These are phyloP conservation scores for Mallotus japonicus DNA, from an alignment of 441 rosid genomes.

Conservation along the genomic window DNA sequence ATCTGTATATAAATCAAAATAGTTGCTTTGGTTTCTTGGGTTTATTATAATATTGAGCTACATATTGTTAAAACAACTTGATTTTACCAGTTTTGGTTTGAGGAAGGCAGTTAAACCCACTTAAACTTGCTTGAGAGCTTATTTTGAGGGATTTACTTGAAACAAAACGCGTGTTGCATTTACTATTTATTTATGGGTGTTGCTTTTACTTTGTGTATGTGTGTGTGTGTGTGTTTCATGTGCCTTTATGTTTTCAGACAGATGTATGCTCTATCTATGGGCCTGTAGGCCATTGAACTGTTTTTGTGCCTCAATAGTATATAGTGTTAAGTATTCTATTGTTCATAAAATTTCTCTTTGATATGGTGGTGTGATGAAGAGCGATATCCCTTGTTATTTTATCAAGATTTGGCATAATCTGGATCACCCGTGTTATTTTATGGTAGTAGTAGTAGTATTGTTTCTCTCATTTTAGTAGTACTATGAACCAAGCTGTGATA, in stretches of 20 bases:
- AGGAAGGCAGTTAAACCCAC: not conserved
- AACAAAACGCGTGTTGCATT: not conserved
- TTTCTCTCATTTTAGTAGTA: not conserved
- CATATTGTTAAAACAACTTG: not conserved
- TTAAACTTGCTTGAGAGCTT: conserved; percentile 1
- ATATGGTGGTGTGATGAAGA: not conserved
- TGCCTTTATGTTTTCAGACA: not conserved
- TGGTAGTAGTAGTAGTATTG: not conserved
- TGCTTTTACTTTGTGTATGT: too few relatives aligned
- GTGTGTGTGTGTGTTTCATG: not conserved
- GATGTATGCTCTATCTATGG: not conserved
- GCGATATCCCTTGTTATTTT: not conserved
- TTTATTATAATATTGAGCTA: not conserved
- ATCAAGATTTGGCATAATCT: too few relatives aligned
- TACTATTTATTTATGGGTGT: not conserved
- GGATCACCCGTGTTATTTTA: not conserved
- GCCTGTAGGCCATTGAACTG: not conserved
- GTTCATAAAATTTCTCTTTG: not conserved
- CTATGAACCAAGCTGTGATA: not conserved
- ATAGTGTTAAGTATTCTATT: not conserved
- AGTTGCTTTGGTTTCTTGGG: not conserved
- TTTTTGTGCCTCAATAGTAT: not conserved
- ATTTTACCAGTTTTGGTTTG: not conserved
- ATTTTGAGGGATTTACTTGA: not conserved
- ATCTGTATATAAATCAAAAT: not conserved